A percentile compares a stretch with the other conserved stretches of the same genome.
Conservation (phyloP, 495 filamentous ascomycete genomes). For the Aspergillus indologenus region DNA sequence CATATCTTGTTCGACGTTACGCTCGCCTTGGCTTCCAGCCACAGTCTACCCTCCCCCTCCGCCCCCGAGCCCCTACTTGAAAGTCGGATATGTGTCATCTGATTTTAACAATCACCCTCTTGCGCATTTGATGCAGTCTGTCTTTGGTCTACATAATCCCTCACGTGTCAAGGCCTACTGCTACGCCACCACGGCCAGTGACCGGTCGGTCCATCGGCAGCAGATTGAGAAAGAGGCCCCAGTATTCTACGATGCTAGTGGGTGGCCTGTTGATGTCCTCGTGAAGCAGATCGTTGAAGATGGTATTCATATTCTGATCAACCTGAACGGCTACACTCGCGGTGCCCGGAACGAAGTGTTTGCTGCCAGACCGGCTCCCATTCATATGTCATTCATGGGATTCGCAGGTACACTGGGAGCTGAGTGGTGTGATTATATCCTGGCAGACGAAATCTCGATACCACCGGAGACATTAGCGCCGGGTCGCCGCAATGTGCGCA, state of each 20-base stretch:
- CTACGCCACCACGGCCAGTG: constrained; percentile 93
- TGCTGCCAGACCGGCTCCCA: constrained; percentile 88
- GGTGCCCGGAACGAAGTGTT: constrained; percentile 98
- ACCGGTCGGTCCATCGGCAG: constrained; percentile 84
- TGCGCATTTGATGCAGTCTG: constrained; percentile 97
- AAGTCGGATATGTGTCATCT: constrained; percentile 93
- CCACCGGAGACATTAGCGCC: constrained; percentile 78
- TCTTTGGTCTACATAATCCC: constrained; percentile 87
- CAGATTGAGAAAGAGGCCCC: constrained; percentile 96
- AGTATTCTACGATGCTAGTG: constrained; percentile 84
- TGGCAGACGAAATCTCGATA: constrained; percentile 86
- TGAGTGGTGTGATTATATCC: constrained; percentile 98
- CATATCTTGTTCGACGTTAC: constrained; percentile 85
- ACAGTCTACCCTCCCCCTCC: constrained; percentile 79
- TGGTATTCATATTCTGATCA: constrained; percentile 93
- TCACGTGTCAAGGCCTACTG: constrained; percentile 78
- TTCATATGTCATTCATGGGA: constrained; percentile 99
- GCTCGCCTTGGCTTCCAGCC: constrained; percentile 78
- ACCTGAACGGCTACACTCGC: constrained; percentile 95
- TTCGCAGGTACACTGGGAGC: constrained; percentile 95
- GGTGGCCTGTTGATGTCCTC: constrained; percentile 79
- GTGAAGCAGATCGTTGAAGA: constrained; percentile 91
- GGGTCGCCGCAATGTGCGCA: constrained; percentile 65
- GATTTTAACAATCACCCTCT: constrained; percentile 99
- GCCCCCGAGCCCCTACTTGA: constrained; percentile 78